A percentile compares a stretch with the other conserved stretches of the same genome.
These are phyloP conservation scores for Ophiorrhiza pumila DNA, from an alignment of 257 asterid genomes.

Conservation along the genomic window DNA sequence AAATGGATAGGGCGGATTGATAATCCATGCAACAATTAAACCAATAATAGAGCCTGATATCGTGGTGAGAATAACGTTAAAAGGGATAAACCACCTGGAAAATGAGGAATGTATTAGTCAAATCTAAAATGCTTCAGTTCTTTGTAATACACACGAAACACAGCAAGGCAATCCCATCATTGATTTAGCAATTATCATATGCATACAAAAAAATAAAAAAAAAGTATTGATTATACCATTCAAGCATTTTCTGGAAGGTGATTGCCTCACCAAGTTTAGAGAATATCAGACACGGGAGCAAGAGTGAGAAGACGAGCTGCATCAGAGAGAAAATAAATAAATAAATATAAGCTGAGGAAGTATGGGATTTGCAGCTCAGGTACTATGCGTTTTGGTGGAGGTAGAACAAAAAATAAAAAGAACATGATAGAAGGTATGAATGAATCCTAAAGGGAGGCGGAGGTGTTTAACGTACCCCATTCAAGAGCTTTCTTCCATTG, in stretches of 20 bases:
- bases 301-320: conserved; percentile 96
- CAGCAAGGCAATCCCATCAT: not conserved
- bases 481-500: conserved; percentile 91
- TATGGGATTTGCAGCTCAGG: not conserved
- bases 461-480: conserved; percentile 57
- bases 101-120: conserved; percentile 19
- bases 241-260: conserved; percentile 61
- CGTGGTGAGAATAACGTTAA: conserved; percentile 75
- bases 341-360: not conserved
- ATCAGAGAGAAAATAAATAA: conserved; percentile 9
- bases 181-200: not conserved
- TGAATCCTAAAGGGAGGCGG: not conserved
- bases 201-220: not conserved
- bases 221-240: conserved; percentile 63
- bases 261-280: conserved; percentile 96
- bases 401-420: not conserved
- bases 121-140: conserved; percentile 10
- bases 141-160: not conserved
- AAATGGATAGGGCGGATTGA: conserved; percentile 84
- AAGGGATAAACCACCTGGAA: conserved; percentile 98
- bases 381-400: not conserved
- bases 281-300: conserved; percentile 94
- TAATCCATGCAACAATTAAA: conserved; percentile 57
- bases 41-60: conserved; percentile 90
- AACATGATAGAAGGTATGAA: not conserved